Base-by-base conservation (phyloP, 1,284 basidiomycete species). In the Microstroma glucosiphilum region DNA sequence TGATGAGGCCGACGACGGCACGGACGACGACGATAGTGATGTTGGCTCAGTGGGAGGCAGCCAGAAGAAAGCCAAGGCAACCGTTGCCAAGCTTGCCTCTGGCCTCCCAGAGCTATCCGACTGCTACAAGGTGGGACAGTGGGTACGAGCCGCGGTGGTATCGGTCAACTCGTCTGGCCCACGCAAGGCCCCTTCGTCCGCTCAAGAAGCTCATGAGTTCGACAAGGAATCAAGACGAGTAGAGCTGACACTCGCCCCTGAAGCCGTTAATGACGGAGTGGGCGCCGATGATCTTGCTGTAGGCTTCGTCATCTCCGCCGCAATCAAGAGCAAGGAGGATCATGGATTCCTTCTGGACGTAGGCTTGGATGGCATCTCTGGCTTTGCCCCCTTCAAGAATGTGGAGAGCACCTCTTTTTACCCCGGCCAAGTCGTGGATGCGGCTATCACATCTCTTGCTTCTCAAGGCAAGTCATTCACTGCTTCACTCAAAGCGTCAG, bases 271-370 rank as follows among this genome's bases (percentile, higher is more conserved):
- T 78, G 83, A 82, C 55, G 91, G 89, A 17, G 84, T 98, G 1
- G 84, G 84, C 21, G 89, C 89, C 78, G 81, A 83, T 3, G 96
- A 98, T 80, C 77, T 98, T 40, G 86, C 84, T 58, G 49, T 41
- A 4, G 73, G 76, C 42, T 73, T 65, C 48, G 56, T 73, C 13
- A 62, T 78, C 19, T 67, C 76, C 26, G 72, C 67, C 0, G 46
- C 71, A 25, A 66, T 79, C 37, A 87, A 89, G 79, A 90, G 88
- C 72, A 82, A 89, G 40, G 96, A 98, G 81, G 96, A 98, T 74
- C 91, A 96, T 80, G 94, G 94, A 0, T 97, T 94, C 81, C 85
- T 88, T 59, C 83, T 98, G 21, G 90, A 94, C 69, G 82, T 94
- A 41, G 96, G 96, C 0, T 46, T 79, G 40, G 56, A 62, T 42